Percentiles rank a stretch among this genome's conserved stretches.
phyloP scores from a whole-genome alignment of 768 basidiomycete genomes.

The Lentinula aciculospora region DNA sequence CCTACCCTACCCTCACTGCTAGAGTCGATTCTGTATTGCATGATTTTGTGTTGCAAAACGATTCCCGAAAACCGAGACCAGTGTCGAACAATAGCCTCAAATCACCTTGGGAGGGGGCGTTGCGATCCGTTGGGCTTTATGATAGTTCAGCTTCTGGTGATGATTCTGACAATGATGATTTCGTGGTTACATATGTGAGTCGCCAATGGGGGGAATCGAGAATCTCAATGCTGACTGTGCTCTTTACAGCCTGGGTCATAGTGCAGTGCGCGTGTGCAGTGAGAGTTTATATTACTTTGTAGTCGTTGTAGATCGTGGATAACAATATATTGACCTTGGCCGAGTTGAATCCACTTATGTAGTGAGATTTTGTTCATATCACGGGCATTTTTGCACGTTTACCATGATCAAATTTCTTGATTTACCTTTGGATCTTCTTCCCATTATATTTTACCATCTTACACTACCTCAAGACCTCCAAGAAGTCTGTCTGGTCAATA shows the following conservation, averaged over 20 bases:
- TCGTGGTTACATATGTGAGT: conserved; percentile 2
- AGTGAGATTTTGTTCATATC: too few species aligned
- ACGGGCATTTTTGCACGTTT: not conserved
- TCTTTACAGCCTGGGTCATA: too few species aligned
- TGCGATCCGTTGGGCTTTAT: not conserved
- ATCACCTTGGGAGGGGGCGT: not conserved
- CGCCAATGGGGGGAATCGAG: not conserved
- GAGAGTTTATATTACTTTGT: too few species aligned
- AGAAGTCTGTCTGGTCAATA: conserved; percentile 50
- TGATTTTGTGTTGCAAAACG: not conserved
- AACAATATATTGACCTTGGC: too few species aligned
- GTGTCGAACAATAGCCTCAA: not conserved
- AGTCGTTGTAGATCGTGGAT: too few species aligned
- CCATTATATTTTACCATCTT: conserved; percentile 46
- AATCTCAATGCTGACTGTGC: not conserved
- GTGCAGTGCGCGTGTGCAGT: too few species aligned
- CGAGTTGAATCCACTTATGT: too few species aligned
- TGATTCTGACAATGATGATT: conserved; percentile 2
- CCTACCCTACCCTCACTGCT: not conserved
- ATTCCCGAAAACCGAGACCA: not conserved
- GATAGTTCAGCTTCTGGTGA: not conserved
- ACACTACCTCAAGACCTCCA: conserved; percentile 48
- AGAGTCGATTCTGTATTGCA: not conserved
- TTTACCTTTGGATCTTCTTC: conserved; percentile 63
- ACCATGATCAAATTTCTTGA: conserved; percentile 21